Base-by-base conservation (phyloP, 768 basidiomycete species). In the Suillus spraguei region DNA sequence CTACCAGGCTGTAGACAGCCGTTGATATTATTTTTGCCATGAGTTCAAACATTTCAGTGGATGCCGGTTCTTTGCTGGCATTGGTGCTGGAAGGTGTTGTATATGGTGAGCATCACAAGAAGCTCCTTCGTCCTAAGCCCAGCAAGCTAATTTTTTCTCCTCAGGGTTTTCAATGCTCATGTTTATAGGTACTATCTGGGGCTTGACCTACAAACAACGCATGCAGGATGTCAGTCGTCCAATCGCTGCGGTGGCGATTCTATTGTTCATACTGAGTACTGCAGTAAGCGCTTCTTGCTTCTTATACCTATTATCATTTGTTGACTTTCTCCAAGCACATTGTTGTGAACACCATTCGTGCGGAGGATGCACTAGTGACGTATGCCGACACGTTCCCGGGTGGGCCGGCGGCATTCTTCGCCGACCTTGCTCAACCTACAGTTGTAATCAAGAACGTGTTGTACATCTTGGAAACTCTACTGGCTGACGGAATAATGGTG, bases 401-500 rank as follows among this genome's bases (percentile, higher is more conserved):
- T 1, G 72, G 72, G 3, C 69, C 72, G 1, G 1, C 59, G 14
- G 69, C 64, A 1, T 73, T 65, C 62, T 73, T 73, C 59, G 67
- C 66, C 3, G 66, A 69, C 32, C 55, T 63, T 5, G 61, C 64
- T 42, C 61, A 75, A 50, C 60, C 46, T 4, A 70, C 71, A 0
- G 69, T 69, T 58, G 60, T 71, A n/a, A 67, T 69, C 60, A 73
- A 73, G 52, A 70, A 67, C 55, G 62, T 47, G 2, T 56, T 73
- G 7, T 71, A 68, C 35, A 59, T 17, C 24, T 9, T 69, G 13
- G 60, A 69, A 54, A 61, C 63, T 4, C 36, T 61, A 5, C 17
- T 64, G 14, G 41, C 41, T 5, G 60, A 64, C 46, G 60, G 28
- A 1, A 39, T 61, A 5, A n/a, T 61, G 5, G 60, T 61, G 20